phyloP scores from a whole-genome alignment of 495 filamentous ascomycete genomes.

The Aspergillus taichungensis region DNA sequence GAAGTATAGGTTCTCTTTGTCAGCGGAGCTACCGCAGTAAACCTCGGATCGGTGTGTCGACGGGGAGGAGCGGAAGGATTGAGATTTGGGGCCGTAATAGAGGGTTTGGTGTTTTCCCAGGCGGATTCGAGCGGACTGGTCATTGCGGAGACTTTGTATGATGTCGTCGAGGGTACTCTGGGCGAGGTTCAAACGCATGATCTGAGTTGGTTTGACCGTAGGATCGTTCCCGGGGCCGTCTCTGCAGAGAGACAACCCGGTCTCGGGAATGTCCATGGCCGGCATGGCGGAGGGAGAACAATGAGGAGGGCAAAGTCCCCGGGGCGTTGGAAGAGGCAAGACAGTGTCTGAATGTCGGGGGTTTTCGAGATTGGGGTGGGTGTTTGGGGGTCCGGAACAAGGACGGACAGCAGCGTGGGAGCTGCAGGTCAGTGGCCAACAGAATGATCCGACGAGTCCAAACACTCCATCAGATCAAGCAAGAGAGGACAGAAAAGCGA shows the following conservation, averaged over 20 bases:
- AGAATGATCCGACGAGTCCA: slow-evolving; percentile 28
- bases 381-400: slow-evolving; percentile 18
- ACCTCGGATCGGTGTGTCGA: slow-evolving; percentile 45
- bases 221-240: slow-evolving; percentile 23
- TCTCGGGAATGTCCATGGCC: slow-evolving; percentile 35
- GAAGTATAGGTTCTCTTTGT: slow-evolving; percentile 42
- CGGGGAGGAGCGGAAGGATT: slow-evolving; percentile 39
- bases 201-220: slow-evolving; percentile 33
- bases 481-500: slow-evolving; percentile 12
- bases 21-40: slow-evolving; percentile 31
- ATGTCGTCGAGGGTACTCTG: slow-evolving; percentile 62
- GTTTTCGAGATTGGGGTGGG: slow-evolving; percentile 9
- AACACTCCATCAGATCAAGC: slow-evolving; percentile 33
- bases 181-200: slow-evolving; percentile 57
- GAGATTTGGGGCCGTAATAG: slow-evolving; percentile 44
- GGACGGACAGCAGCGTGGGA: slow-evolving; percentile 35
- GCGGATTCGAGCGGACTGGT: slow-evolving; percentile 46
- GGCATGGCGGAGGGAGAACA: slow-evolving; percentile 27
- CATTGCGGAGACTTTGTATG: slow-evolving; percentile 55
- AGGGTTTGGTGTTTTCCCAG: slow-evolving; percentile 42
- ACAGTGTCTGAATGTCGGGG: slow-evolving; percentile 3
- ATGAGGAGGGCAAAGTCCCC: slow-evolving; percentile 6
- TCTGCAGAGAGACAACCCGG: slow-evolving; percentile 40
- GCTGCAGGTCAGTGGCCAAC: slow-evolving; percentile 40
- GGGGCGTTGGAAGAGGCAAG: background rate